A percentile compares a stretch with the other conserved stretches of the same genome.
phyloP scores from a whole-genome alignment of 306 rosid genomes.

The Castanopsis chinensis region DNA sequence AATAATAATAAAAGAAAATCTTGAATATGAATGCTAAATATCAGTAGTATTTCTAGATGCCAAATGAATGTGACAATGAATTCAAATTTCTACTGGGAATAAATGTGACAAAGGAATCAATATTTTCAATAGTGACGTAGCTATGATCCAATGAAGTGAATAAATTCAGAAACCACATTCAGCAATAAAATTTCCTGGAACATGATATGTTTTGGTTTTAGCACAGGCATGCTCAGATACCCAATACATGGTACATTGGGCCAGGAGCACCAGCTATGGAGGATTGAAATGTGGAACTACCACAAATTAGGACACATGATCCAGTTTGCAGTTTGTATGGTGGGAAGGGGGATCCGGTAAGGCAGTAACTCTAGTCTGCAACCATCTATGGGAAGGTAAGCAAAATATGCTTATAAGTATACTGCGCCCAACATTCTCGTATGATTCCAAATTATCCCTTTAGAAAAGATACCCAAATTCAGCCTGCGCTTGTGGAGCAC shows the following conservation, averaged over 20 bases:
- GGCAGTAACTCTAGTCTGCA: not conserved
- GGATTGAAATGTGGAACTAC: not conserved
- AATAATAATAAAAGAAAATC: slow-evolving; percentile 9
- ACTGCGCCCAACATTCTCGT: not conserved
- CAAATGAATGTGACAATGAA: not conserved
- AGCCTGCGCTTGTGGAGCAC: slow-evolving; percentile 8
- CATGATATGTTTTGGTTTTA: not conserved
- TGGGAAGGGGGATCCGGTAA: not conserved
- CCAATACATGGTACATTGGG: not conserved
- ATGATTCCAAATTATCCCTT: slow-evolving; percentile 7
- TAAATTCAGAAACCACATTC: not conserved
- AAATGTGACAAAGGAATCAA: not conserved
- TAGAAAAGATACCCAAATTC: not conserved
- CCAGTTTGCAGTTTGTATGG: not conserved
- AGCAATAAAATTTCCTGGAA: not conserved
- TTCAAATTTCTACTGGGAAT: not conserved
- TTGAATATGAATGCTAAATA: not conserved
- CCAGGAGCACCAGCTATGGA: not conserved
- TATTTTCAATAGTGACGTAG: not conserved
- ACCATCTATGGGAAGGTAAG: not conserved
- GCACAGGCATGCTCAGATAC: not conserved
- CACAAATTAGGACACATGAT: slow-evolving; percentile 1
- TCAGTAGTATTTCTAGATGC: slow-evolving; percentile 5
- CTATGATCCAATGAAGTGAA: not conserved
- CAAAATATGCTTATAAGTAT: slow-evolving; percentile 1